These are phyloP conservation scores for Xylaria sp. DNA, from an alignment of 2,329 filamentous ascomycete species.

Conservation along the genomic window DNA sequence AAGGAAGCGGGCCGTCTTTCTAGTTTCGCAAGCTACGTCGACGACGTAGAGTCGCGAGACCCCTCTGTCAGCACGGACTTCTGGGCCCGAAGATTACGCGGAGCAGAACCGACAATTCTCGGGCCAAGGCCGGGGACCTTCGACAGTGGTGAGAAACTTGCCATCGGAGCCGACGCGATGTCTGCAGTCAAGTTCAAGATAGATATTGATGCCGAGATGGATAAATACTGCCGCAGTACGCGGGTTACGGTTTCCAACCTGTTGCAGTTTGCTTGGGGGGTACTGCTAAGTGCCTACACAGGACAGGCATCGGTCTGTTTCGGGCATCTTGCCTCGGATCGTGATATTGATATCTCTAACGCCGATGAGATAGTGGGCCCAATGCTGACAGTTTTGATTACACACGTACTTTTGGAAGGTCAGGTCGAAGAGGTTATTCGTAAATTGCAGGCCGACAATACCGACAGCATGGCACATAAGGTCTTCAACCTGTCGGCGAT, in stretches of 20 bases:
- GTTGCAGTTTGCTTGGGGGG: conserved; percentile 8
- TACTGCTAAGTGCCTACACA: conserved; percentile 11
- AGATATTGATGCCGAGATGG: conserved; percentile 3
- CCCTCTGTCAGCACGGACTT: background rate
- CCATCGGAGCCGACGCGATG: background rate
- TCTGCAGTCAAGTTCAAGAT: conserved; percentile 5
- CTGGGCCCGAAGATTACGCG: background rate
- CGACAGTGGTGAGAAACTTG: background rate
- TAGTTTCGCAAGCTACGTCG: background rate
- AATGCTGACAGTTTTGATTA: conserved; percentile 6
- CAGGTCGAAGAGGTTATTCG: background rate
- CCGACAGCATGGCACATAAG: conserved; percentile 14
- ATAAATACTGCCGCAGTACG: conserved; percentile 7
- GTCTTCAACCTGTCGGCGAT: conserved; percentile 7
- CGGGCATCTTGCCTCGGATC: conserved; percentile 13
- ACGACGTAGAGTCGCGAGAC: conserved; percentile 5
- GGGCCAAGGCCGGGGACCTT: background rate
- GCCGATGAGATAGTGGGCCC: conserved; percentile 10
- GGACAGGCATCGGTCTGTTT: conserved; percentile 9
- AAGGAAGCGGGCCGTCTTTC: background rate
- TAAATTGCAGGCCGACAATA: conserved; percentile 7
- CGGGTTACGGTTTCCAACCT: conserved; percentile 9
- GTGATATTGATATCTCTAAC: conserved; percentile 2
- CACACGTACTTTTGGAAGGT: background rate
- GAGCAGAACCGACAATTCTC: background rate